phyloP scores from a whole-genome alignment of 352 stramenopile genomes.

The Globisporangium spinosum region DNA sequence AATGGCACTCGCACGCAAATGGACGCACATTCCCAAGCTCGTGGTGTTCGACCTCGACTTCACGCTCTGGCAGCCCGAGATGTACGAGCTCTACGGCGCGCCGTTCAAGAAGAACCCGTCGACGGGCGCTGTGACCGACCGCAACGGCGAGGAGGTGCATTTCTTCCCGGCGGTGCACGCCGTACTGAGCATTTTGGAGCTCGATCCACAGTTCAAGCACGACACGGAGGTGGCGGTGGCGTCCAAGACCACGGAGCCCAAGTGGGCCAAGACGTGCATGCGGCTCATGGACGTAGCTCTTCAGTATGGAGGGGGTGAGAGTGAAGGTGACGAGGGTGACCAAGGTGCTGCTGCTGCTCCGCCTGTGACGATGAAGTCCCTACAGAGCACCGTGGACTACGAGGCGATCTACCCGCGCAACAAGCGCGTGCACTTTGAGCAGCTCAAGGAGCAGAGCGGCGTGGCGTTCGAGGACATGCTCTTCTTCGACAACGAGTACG shows the following conservation, averaged over 20 bases:
- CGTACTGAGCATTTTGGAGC: constrained; percentile 70
- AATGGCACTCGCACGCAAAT: constrained; percentile 25
- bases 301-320: neutral
- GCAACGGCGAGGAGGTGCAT: constrained; percentile 69
- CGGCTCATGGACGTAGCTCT: constrained; percentile 56
- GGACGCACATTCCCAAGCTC: constrained; percentile 53
- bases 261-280: constrained; percentile 80
- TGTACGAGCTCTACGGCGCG: constrained; percentile 81
- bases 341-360: neutral
- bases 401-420: constrained; percentile 83
- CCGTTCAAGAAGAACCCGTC: constrained; percentile 67
- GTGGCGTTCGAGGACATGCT: constrained; percentile 94
- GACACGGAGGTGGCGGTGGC: constrained; percentile 62
- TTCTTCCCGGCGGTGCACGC: constrained; percentile 70
- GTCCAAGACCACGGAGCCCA: constrained; percentile 67
- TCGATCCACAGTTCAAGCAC: constrained; percentile 56
- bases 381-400: constrained; percentile 68
- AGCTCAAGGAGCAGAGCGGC: constrained; percentile 85
- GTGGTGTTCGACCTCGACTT: constrained; percentile 79
- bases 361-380: constrained; percentile 26
- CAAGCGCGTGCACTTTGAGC: constrained; percentile 91
- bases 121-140: constrained; percentile 63
- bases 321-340: neutral
- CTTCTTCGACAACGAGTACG: constrained; percentile 94
- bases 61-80: constrained; percentile 78